Percentiles rank a stretch among this genome's conserved stretches.
phyloP scores from a whole-genome alignment of 495 filamentous ascomycete species.

The Penicillium psychrofluorescens region DNA sequence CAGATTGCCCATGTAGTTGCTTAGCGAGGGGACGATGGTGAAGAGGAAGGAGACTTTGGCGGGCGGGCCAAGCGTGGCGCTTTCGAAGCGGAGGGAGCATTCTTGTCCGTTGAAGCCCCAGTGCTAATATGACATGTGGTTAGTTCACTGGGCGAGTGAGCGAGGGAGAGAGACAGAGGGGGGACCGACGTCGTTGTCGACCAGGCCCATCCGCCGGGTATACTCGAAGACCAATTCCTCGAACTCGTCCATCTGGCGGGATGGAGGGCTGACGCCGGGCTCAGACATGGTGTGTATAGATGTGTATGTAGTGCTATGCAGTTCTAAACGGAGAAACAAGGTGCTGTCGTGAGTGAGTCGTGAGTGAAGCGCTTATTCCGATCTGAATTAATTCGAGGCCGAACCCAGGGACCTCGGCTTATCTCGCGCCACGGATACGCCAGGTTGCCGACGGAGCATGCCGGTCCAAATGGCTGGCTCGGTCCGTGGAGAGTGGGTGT shows the following conservation, averaged over 20 bases:
- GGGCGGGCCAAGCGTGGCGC: constrained; percentile 27
- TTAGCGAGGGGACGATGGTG: constrained; percentile 44
- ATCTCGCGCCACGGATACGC: no score
- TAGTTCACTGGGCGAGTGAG: background rate
- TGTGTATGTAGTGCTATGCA: background rate
- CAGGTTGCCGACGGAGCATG: no score
- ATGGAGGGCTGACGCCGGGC: constrained; percentile 12
- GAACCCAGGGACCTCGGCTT: constrained; percentile 2
- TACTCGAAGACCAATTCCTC: constrained; percentile 27
- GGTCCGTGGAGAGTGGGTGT: no score
- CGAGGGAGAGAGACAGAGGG: background rate
- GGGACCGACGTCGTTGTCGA: constrained; percentile 14
- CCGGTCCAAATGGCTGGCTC: no score
- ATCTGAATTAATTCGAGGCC: no score
- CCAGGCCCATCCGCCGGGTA: constrained; percentile 14
- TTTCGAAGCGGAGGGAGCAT: constrained; percentile 34
- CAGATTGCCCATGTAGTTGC: constrained; percentile 54
- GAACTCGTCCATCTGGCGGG: constrained; percentile 25
- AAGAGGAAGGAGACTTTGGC: constrained; percentile 33
- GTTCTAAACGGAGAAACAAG: background rate
- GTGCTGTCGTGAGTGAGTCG: no score
- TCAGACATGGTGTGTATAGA: constrained; percentile 12
- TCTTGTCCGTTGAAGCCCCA: constrained; percentile 27
- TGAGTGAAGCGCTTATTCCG: no score
- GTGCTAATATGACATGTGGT: constrained; percentile 9